A percentile compares a stretch with the other conserved stretches of the same genome.
Conservation (phyloP, 129 eudicot genomes). For the Artemisia annua region DNA sequence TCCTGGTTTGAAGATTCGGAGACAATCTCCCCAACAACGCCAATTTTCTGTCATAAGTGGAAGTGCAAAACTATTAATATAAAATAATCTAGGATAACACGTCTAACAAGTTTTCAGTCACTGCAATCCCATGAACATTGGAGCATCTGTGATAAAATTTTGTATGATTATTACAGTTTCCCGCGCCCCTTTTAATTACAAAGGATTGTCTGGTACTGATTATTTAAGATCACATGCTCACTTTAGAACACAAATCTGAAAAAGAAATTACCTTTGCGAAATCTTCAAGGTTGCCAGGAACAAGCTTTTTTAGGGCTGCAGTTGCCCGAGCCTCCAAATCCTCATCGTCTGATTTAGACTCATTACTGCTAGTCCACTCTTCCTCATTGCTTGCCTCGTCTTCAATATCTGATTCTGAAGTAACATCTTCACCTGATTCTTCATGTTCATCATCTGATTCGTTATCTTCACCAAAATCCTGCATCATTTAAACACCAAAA, state of each 20-base stretch:
- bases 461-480: conserved; percentile 80
- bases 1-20: conserved; percentile 58
- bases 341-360: conserved; percentile 65
- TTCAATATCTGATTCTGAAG: conserved; percentile 74
- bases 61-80: neutral
- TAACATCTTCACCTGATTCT: conserved; percentile 57
- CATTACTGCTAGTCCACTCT: conserved; percentile 72
- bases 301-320: conserved; percentile 72
- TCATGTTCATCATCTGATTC: conserved; percentile 85
- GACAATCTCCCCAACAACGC: conserved; percentile 72
- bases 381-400: conserved; percentile 75
- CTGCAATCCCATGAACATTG: too few species aligned
- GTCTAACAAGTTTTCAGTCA: too few species aligned
- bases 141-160: too few species aligned
- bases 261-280: conserved; percentile 62
- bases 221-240: neutral
- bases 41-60: conserved; percentile 51
- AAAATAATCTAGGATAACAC: neutral
- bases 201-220: neutral
- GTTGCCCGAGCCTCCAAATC: conserved; percentile 59
- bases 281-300: conserved; percentile 72
- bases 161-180: too few species aligned
- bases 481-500: conserved; percentile 12
- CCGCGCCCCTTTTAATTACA: neutral
- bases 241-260: neutral